Percentiles rank a stretch among this genome's conserved stretches.
Evolutionary conservation across 495 filamentous ascomycete genomes (phyloP).

Genomic region (Trichoderma gamsii): DNA sequence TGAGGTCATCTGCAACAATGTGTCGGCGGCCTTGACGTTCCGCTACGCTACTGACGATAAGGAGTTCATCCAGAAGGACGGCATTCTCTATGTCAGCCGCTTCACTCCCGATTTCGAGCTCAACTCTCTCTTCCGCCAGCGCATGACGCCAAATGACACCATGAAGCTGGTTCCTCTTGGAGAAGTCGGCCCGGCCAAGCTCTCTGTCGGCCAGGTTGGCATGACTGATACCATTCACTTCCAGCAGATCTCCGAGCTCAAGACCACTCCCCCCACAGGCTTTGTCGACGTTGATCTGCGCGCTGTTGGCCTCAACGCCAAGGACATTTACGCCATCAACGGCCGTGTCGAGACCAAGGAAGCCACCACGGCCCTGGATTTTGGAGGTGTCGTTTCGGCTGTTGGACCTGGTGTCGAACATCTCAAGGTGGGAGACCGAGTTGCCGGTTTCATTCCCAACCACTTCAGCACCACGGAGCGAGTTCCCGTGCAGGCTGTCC

Average conservation of each 20-base stretch:
- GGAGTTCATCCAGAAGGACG: slow-evolving; percentile 22
- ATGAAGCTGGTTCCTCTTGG: slow-evolving; percentile 16
- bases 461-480: slow-evolving; percentile 31
- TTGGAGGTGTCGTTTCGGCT: slow-evolving; percentile 33
- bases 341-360: slow-evolving; percentile 19
- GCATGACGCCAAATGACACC: slow-evolving; percentile 15
- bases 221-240: slow-evolving; percentile 46
- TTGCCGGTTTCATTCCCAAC: slow-evolving; percentile 44
- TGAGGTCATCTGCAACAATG: slow-evolving; percentile 7
- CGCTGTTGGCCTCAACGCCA: slow-evolving; percentile 31
- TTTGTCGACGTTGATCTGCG: slow-evolving; percentile 45
- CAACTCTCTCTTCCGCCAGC: slow-evolving; percentile 24
- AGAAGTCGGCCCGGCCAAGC: slow-evolving; percentile 16
- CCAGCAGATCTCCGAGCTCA: slow-evolving; percentile 27
- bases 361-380: slow-evolving; percentile 30
- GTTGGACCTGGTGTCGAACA: slow-evolving; percentile 28
- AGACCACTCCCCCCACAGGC: slow-evolving; percentile 27
- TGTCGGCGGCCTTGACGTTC: slow-evolving; percentile 2
- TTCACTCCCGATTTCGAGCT: slow-evolving; percentile 23
- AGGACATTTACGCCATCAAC: slow-evolving; percentile 23
- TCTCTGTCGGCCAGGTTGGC: slow-evolving; percentile 27
- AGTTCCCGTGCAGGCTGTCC: neutral
- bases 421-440: slow-evolving; percentile 40
- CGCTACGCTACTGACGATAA: slow-evolving; percentile 18
- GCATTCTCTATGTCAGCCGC: slow-evolving; percentile 26